phyloP scores from a whole-genome alignment of 164 flowering plant species.

The Chimonanthus praecox region DNA sequence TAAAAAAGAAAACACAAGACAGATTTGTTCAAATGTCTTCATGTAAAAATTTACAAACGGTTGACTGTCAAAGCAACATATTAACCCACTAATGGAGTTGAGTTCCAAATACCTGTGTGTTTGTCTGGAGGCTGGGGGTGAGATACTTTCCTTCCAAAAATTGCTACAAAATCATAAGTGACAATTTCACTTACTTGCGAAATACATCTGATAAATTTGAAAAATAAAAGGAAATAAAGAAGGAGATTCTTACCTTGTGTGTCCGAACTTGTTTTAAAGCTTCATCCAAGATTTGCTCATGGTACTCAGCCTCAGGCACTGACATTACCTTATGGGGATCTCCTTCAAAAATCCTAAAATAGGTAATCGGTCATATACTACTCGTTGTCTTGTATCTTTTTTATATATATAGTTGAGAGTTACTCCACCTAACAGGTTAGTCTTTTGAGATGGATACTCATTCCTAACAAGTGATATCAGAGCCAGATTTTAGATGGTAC shows the following conservation, averaged over 20 bases:
- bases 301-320: slow-evolving; percentile 9
- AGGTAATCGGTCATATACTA: background rate
- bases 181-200: background rate
- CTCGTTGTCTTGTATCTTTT: background rate
- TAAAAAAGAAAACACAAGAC: background rate
- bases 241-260: background rate
- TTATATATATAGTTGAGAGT: background rate
- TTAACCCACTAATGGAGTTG: background rate
- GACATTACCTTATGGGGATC: slow-evolving; percentile 6
- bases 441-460: too few species aligned
- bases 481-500: too few species aligned
- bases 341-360: slow-evolving; percentile 4
- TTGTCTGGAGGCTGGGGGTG: slow-evolving; percentile 1
- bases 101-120: slow-evolving; percentile 3
- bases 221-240: background rate
- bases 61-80: background rate
- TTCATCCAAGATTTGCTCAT: slow-evolving; percentile 5
- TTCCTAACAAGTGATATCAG: too few species aligned
- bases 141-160: background rate
- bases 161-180: slow-evolving; percentile 1
- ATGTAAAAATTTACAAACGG: background rate
- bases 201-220: background rate
- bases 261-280: slow-evolving; percentile 1
- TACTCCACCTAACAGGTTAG: too few species aligned
- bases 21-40: background rate